Base-by-base conservation (phyloP, 2,329 filamentous ascomycete species). In the Fusarium papillatum region DNA sequence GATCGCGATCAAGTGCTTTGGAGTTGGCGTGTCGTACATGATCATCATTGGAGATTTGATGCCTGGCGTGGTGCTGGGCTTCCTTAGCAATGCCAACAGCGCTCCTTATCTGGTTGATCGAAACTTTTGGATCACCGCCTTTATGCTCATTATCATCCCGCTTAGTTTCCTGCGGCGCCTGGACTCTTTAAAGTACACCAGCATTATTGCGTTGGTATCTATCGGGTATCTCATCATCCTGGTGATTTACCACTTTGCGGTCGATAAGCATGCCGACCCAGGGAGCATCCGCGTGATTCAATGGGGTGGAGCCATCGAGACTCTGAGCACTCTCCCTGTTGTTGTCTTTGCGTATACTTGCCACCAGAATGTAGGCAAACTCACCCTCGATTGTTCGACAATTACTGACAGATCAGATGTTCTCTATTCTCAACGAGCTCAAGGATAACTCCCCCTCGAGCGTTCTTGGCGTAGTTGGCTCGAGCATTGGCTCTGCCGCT, bases 261-360 rank as follows among this genome's bases (percentile, higher is more conserved):
- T 93, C 29, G 96, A 98, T 83, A 93, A 93, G 1, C 89, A 94
- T 70, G 89, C 91, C 22, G 91, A 94, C 64, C 91, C 95, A 65
- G 93, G 95, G 16, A 90, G 93, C 13, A 91, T 99, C 71, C 91
- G 94, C 61, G 86, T 95, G 36, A 88, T 98, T 74, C 87, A 91
- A 73, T 98, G 95, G 93, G 93, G 92, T 53, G 95, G 96, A 10
- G 89, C 95, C 5, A 88, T 98, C 13, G 90, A 94, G 41, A 93
- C 94, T 9, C 88, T 99, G 65, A 95, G 95, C 78, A 96, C 94
- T 74, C 91, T 99, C 75, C 97, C 97, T 0, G 95, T 99, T 65
- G 96, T 98, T 68, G 95, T 99, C 3, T 99, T 99, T 87, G 97
- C 96, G n/a, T 99, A 98, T 83, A 99, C 97, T 2, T 99, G 97